These are phyloP conservation scores for Trichothecium roseum DNA, from an alignment of 2,329 filamentous ascomycete species.

Conservation along the genomic window DNA sequence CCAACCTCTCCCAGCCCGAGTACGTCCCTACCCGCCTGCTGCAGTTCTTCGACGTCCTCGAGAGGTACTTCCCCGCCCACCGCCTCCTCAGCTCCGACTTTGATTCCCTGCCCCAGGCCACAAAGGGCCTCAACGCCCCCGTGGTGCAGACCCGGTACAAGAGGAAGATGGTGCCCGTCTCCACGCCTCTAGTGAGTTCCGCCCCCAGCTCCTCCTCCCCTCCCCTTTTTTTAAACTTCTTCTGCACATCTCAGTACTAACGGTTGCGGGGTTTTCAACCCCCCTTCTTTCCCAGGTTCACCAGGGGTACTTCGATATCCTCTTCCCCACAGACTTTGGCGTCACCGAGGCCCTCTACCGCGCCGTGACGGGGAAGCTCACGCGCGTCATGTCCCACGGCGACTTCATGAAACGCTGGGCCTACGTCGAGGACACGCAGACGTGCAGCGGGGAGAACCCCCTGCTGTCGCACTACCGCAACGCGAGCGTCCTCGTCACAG, in stretches of 20 bases:
- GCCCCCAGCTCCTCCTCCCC: not conserved
- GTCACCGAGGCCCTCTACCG: slow-evolving; percentile 88
- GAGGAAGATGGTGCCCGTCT: slow-evolving; percentile 77
- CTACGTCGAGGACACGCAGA: slow-evolving; percentile 80
- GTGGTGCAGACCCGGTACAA: slow-evolving; percentile 94
- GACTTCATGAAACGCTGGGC: slow-evolving; percentile 89
- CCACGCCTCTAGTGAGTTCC: slow-evolving; percentile 69
- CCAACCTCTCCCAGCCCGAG: slow-evolving; percentile 73
- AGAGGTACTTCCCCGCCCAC: slow-evolving; percentile 81
- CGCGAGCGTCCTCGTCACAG: slow-evolving; percentile 81
- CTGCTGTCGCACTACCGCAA: slow-evolving; percentile 91
- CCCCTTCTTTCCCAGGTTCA: slow-evolving; percentile 53
- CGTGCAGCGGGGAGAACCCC: slow-evolving; percentile 85
- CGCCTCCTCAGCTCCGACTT: slow-evolving; percentile 87
- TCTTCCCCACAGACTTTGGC: slow-evolving; percentile 92
- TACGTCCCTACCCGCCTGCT: slow-evolving; percentile 92
- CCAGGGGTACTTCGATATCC: slow-evolving; percentile 97
- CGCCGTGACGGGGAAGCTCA: slow-evolving; percentile 85
- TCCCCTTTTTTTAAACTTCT: not conserved
- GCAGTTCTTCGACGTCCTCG: slow-evolving; percentile 91
- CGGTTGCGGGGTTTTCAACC: no score
- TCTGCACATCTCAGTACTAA: not conserved
- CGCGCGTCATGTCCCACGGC: slow-evolving; percentile 74
- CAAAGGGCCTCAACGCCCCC: slow-evolving; percentile 78
- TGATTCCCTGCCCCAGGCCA: slow-evolving; percentile 70